These are phyloP conservation scores for Prunus mume DNA, from an alignment of 306 rosid species.

Conservation along the genomic window DNA sequence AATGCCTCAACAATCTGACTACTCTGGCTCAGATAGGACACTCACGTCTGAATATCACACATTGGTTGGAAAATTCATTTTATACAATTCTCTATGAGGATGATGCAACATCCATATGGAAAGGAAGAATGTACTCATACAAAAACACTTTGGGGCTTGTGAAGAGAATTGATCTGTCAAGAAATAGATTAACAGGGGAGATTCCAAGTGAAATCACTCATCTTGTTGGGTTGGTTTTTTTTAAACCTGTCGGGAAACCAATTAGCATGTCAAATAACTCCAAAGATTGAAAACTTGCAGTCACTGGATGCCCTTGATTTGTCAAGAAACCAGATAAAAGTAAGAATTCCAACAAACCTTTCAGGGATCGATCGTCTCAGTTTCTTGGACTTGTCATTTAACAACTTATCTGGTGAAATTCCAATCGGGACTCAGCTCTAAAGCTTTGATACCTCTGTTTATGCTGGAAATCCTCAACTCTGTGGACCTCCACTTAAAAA, in stretches of 20 bases:
- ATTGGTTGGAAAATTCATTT: no score
- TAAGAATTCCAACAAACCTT: not conserved
- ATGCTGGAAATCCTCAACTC: slow-evolving; percentile 10
- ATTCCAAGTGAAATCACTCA: not conserved
- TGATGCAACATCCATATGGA: no score
- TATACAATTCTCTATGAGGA: no score
- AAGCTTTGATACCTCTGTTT: not conserved
- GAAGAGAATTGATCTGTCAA: no score
- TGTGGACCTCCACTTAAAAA: slow-evolving; percentile 20
- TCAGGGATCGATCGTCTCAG: not conserved
- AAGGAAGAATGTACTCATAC: no score
- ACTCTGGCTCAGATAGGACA: no score
- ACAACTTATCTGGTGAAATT: slow-evolving; percentile 12
- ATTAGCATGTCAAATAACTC: not conserved
- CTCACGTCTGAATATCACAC: no score
- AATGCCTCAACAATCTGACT: no score
- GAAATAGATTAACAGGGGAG: no score
- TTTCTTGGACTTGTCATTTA: slow-evolving; percentile 2
- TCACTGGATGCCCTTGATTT: not conserved
- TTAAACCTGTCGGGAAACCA: slow-evolving; percentile 11
- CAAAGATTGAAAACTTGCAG: no score
- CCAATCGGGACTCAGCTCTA: not conserved
- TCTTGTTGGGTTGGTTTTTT: slow-evolving; percentile 12
- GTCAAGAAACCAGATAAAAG: not conserved
- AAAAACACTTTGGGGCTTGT: no score